Evolutionary conservation across 116 monocot genomes (phyloP).

Genomic region (Dioscorea cayenensis): DNA sequence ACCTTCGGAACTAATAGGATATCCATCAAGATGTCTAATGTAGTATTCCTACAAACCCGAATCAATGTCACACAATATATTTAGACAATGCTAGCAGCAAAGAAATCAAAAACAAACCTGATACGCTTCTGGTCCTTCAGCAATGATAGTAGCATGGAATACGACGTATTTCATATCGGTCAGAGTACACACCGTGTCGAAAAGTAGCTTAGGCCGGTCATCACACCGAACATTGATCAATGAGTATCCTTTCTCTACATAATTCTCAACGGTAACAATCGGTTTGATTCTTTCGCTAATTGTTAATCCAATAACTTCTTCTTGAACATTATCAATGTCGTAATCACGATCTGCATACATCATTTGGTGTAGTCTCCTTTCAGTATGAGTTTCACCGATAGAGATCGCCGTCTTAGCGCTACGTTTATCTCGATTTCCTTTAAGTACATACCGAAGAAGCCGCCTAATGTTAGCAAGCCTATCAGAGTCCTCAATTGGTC

Average conservation of each 20-base stretch:
- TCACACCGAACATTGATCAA: constrained; percentile 56
- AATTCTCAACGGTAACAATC: constrained; percentile 54
- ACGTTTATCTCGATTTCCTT: constrained; percentile 33
- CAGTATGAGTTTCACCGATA: constrained; percentile 32
- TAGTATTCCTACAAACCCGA: constrained; percentile 57
- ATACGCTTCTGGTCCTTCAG: constrained; percentile 72
- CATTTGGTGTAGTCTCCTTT: constrained; percentile 85
- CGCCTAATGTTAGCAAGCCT: constrained; percentile 44
- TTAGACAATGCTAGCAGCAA: not conserved
- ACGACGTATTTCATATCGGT: constrained; percentile 93
- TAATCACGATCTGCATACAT: constrained; percentile 70
- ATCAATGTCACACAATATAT: not conserved
- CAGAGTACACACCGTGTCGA: constrained; percentile 79
- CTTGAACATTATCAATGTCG: constrained; percentile 2
- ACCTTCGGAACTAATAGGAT: constrained; percentile 54
- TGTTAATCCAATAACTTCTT: not conserved
- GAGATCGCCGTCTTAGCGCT: constrained; percentile 50
- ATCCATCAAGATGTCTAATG: constrained; percentile 68
- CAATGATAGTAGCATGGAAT: constrained; percentile 73
- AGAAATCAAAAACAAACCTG: constrained; percentile 32
- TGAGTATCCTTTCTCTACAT: constrained; percentile 59
- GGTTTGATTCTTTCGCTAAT: constrained; percentile 2
- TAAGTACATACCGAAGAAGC: constrained; percentile 57
- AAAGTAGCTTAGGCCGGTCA: constrained; percentile 72
- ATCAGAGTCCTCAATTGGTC: constrained; percentile 43